Base-by-base conservation (phyloP, 768 basidiomycete genomes). In the Boletus rufocinnamomeus region DNA sequence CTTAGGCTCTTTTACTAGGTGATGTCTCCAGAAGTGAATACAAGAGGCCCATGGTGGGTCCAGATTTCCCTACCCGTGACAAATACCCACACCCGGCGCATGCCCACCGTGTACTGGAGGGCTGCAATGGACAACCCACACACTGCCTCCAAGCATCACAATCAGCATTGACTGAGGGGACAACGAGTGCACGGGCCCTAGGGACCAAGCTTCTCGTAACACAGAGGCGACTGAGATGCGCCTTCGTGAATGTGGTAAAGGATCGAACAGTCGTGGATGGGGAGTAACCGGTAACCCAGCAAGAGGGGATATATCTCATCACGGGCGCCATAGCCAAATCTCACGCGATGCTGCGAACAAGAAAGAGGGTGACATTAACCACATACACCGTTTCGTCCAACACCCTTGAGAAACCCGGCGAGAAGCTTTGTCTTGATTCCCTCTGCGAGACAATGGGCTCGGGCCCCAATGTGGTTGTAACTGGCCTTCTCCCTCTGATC, bases 331-430 rank as follows among this genome's bases (percentile, higher is more conserved):
- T 6, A 27, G 34, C 49, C 34, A 53, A n/a, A 59, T n/a, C 17
- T 35, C 40, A 46, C 21, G 19, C 35, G 40, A 51, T 8, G 28
- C 23, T 17, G 14, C 25, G 8, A 40, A 10, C 14, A 2, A 37
- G 17, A 52, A 19, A 7, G 47, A 23, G 35, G 9, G 25, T 2
- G 34, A 46, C 16, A 81, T 91, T 76, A 61, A 95, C 95, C 56
- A 87, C 90, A 77, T 97, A 97, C 59, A 96, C 74, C 0, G 94
- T 94, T 74, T 98, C 95, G 70, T 97, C 95, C 63, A 93, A 98
- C 1, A 93, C 82, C 58, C 74, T 95, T 96, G 69, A 97, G 69
- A 68, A 95, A 96, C 2, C 87, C 85, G 13, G 88, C 86, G 23
- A 97, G 75, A 0, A 90, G 75, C 71, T 93, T 95, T 83, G 91